These are phyloP conservation scores for Thelonectria rubi DNA, from an alignment of 2,329 filamentous ascomycete genomes.

Conservation along the genomic window DNA sequence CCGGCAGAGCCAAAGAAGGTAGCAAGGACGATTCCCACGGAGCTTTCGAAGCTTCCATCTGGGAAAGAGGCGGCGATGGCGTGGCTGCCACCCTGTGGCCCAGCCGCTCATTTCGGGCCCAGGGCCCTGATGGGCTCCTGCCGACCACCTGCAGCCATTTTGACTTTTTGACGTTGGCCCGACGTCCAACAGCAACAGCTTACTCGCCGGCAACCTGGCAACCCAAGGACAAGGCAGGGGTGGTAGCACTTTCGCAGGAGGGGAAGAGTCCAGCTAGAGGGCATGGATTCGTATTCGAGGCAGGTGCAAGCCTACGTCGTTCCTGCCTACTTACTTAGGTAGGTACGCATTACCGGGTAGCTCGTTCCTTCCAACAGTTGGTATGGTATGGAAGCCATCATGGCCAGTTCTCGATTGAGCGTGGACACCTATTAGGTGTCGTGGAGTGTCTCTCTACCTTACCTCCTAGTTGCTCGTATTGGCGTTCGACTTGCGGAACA, in stretches of 20 bases:
- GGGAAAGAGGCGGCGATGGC: neutral
- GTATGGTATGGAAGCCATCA: too few species aligned
- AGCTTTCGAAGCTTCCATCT: slow-evolving; percentile 14
- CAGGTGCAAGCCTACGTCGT: neutral
- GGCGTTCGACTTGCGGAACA: neutral
- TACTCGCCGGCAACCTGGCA: neutral
- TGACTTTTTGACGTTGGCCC: slow-evolving; percentile 8
- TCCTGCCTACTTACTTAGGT: neutral
- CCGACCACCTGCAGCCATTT: slow-evolving; percentile 7
- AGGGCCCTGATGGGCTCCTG: slow-evolving; percentile 9
- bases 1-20: slow-evolving; percentile 18
- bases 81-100: neutral
- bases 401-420: too few species aligned
- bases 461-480: neutral
- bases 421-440: neutral
- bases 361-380: too few species aligned
- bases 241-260: neutral
- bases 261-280: neutral
- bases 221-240: neutral
- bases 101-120: slow-evolving; percentile 20
- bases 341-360: neutral
- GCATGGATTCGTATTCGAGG: neutral
- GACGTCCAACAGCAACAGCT: slow-evolving; percentile 1
- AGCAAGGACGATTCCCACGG: slow-evolving; percentile 2
- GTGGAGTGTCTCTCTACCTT: neutral